Base-by-base conservation (phyloP, 2,329 filamentous ascomycete genomes). In the Leptodontidium sp. region DNA sequence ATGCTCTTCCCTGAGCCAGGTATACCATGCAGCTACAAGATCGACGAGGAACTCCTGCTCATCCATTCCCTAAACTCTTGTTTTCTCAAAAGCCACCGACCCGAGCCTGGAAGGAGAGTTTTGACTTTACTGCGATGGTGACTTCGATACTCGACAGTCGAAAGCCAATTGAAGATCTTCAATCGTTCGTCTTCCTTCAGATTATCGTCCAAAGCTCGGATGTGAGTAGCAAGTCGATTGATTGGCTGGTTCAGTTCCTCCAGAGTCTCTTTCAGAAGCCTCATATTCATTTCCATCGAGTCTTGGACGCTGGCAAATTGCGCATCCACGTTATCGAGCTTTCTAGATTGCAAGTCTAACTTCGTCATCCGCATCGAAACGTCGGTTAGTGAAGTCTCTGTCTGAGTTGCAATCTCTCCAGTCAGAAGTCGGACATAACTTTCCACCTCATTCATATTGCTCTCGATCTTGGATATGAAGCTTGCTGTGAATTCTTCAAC, bases 11-110 rank as follows among this genome's bases (percentile, higher is more conserved):
- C 66, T 1, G 61, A 64, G 1, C 66, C 61, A 45, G 62, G 73
- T 52, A 77, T 78, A 7, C 78, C 76, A 71, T 77, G 75, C 7
- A 80, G 75, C 78, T 75, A 79, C 32, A 80, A 64, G 14, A 80
- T 76, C 1, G 77, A 77, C 2, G 76, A 80, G 17, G 64, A 67
- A 66, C 75, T 78, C 12, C 73, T 69, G 35, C 74, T 70, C 53
- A 73, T 72, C 77, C 76, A 79, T 50, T 75, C 62, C 21, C 65
- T 64, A 58, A 77, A 79, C 15, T 68, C 67, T 17, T 57, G 57
- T 26, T 75, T 61, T 12, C 40, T 38, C 8, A 73, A 52, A 8
- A 76, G 68, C 75, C 73, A 77, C 21, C 68, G 50, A 12, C 74
- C 71, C 29, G 73, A 72, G 43, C 70, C 73, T 35, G 57, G 15